Evolutionary conservation across 2,329 filamentous ascomycete species (phyloP).

Genomic region (Fusarium liriodendri): DNA sequence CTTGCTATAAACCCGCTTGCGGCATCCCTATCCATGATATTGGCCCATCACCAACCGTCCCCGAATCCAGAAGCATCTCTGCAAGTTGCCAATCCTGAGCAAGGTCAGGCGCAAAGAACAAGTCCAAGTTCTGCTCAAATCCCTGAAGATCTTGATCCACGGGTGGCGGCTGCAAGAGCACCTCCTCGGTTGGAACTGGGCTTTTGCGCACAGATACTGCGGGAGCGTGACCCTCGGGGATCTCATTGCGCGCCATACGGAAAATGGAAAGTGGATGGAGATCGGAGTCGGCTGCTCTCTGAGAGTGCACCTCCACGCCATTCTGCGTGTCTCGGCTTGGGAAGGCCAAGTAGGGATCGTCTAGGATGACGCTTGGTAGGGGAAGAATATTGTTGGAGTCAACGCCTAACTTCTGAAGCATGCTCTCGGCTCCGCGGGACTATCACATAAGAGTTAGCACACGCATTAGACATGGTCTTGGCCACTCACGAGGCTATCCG

Average conservation of each 20-base stretch:
- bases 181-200: background rate
- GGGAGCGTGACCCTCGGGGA: conserved; percentile 15
- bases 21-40: conserved; percentile 16
- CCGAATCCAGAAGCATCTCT: conserved; percentile 17
- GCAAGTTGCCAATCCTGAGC: conserved; percentile 10
- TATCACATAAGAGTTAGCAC: background rate
- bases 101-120: conserved; percentile 14
- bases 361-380: conserved; percentile 21
- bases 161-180: background rate
- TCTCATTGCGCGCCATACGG: conserved; percentile 19
- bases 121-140: conserved; percentile 3
- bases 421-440: conserved; percentile 19
- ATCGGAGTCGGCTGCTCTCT: conserved; percentile 15
- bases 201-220: background rate
- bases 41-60: conserved; percentile 4
- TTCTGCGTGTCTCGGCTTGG: conserved; percentile 1
- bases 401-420: conserved; percentile 25
- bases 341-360: conserved; percentile 13
- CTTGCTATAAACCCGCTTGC: background rate
- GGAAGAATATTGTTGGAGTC: conserved; percentile 13
- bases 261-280: conserved; percentile 24
- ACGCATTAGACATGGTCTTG: background rate
- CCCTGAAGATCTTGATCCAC: background rate
- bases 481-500: conserved; percentile 21
- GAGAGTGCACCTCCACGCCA: background rate